phyloP scores from a whole-genome alignment of 257 asterid genomes.

The Nicotiana benthamiana region DNA sequence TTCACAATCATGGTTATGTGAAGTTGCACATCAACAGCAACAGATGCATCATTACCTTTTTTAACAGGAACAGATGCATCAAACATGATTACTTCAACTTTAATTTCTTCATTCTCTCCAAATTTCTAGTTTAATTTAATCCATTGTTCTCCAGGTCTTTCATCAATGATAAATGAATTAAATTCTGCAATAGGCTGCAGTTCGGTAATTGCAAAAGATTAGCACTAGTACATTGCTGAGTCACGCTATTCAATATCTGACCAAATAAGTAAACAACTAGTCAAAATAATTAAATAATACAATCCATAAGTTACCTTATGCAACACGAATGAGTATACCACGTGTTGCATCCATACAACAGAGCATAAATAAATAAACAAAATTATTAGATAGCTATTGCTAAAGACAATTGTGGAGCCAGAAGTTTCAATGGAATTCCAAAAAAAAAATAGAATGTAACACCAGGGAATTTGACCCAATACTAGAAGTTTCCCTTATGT shows the following conservation, averaged over 20 bases:
- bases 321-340: not conserved
- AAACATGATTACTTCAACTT: constrained; percentile 84
- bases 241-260: not conserved
- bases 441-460: too few species aligned
- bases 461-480: too few species aligned
- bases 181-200: constrained; percentile 55
- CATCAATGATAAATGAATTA: constrained; percentile 61
- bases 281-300: not conserved
- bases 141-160: constrained; percentile 83
- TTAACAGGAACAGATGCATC: constrained; percentile 57
- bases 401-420: too few species aligned
- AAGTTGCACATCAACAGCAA: constrained; percentile 48
- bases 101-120: constrained; percentile 69
- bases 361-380: not conserved
- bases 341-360: not conserved
- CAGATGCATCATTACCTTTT: constrained; percentile 29
- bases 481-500: too few species aligned
- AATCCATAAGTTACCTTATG: not conserved
- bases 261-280: not conserved
- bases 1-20: constrained; percentile 53
- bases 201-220: not conserved
- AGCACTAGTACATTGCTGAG: constrained; percentile 28
- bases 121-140: constrained; percentile 51
- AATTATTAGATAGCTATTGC: too few species aligned
- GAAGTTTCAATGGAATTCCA: too few species aligned